Percentiles rank a stretch among this genome's conserved stretches.
These are phyloP conservation scores for Suillus subaureus DNA, from an alignment of 768 basidiomycete species.

Conservation along the genomic window DNA sequence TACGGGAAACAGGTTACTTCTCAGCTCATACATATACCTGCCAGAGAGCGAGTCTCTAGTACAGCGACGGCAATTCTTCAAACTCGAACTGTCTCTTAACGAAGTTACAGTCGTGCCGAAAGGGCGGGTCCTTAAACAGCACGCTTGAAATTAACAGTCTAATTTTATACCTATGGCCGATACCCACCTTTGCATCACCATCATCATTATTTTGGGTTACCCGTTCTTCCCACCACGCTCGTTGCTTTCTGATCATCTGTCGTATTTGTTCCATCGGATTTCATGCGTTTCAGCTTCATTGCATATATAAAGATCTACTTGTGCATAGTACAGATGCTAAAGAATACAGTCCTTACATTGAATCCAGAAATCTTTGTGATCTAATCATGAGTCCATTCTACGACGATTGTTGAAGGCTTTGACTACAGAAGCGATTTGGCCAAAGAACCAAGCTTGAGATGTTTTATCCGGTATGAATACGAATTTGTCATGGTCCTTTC, in stretches of 20 bases:
- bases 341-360: constrained; percentile 21
- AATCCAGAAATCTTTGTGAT: constrained; percentile 15
- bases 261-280: constrained; percentile 27
- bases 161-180: constrained; percentile 25
- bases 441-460: constrained; percentile 81
- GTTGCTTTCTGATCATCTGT: constrained; percentile 20
- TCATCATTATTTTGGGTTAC: constrained; percentile 22
- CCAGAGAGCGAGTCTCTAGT: constrained; percentile 59
- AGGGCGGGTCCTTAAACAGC: constrained; percentile 26
- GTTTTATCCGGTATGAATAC: constrained; percentile 74
- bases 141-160: constrained; percentile 17
- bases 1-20: constrained; percentile 31
- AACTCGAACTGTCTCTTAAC: constrained; percentile 39
- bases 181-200: constrained; percentile 28
- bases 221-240: constrained; percentile 21
- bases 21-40: constrained; percentile 37
- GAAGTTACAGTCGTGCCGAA: constrained; percentile 38
- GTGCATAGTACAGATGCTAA: constrained; percentile 28
- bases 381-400: constrained; percentile 58
- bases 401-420: constrained; percentile 73
- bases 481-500: constrained; percentile 75
- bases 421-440: constrained; percentile 73
- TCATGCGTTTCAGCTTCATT: constrained; percentile 26
- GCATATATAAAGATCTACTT: constrained; percentile 27
- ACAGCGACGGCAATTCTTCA: constrained; percentile 52